Conservation (phyloP, 2,329 filamentous ascomycete genomes). For the Calonectria leucothoes region DNA sequence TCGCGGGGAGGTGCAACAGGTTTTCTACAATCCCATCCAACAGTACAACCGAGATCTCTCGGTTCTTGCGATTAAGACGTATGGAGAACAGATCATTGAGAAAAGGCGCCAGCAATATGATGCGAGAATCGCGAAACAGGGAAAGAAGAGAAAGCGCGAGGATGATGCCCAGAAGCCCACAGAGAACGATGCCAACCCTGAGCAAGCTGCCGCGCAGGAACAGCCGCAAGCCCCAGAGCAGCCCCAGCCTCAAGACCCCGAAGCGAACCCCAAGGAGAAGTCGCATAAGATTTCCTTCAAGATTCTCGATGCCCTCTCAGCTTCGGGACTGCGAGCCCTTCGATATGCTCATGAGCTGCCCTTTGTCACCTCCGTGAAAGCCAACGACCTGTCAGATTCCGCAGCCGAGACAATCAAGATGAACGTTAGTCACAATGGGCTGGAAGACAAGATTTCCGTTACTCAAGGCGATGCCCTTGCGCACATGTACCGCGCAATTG, state of each 20-base stretch:
- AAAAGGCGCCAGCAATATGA: constrained; percentile 56
- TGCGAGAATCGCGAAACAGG: constrained; percentile 53
- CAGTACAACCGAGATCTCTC: constrained; percentile 98
- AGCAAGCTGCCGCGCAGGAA: constrained; percentile 21
- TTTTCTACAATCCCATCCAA: constrained; percentile 99
- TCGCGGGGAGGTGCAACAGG: constrained; percentile 75
- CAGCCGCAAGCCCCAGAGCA: constrained; percentile 30
- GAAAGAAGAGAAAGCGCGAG: constrained; percentile 61
- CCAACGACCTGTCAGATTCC: constrained; percentile 86
- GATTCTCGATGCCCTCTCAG: constrained; percentile 95
- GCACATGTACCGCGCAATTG: constrained; percentile 86
- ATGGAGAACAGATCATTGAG: constrained; percentile 74
- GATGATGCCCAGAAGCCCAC: constrained; percentile 45
- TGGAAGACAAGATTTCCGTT: constrained; percentile 77
- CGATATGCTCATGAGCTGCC: constrained; percentile 94
- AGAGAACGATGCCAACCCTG: neutral
- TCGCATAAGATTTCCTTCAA: constrained; percentile 67
- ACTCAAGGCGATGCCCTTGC: constrained; percentile 86
- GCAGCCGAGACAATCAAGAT: constrained; percentile 84
- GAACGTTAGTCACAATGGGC: constrained; percentile 86
- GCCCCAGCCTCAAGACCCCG: constrained; percentile 14
- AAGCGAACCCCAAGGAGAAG: constrained; percentile 39
- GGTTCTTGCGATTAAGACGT: constrained; percentile 90
- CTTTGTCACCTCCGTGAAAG: constrained; percentile 82
- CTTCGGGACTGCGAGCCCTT: constrained; percentile 89